A percentile compares a stretch with the other conserved stretches of the same genome.
These are phyloP conservation scores for Candida freyschussii DNA, from an alignment of 1,139 yeast genomes.

Conservation along the genomic window DNA sequence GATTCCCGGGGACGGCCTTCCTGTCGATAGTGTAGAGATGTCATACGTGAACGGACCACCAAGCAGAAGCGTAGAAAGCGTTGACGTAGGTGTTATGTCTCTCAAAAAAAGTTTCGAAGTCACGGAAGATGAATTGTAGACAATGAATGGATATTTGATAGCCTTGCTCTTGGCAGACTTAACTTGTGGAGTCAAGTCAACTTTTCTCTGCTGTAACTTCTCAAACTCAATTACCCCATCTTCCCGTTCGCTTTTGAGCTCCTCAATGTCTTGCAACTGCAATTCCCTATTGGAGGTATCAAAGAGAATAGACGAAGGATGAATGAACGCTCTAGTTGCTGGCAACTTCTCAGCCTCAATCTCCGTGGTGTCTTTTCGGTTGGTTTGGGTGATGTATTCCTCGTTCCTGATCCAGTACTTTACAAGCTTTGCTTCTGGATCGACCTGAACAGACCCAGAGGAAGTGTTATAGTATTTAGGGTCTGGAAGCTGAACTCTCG, in stretches of 20 bases:
- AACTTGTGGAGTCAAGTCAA: conserved; percentile 36
- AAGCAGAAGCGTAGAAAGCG: conserved; percentile 67
- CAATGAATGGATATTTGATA: conserved; percentile 49
- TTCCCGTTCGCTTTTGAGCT: conserved; percentile 28
- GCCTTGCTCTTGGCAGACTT: conserved; percentile 18
- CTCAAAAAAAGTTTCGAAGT: conserved; percentile 68
- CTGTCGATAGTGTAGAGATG: conserved; percentile 35
- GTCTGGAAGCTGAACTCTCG: conserved; percentile 78
- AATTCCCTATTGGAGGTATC: conserved; percentile 30
- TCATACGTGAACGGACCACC: conserved; percentile 78
- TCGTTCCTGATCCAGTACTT: conserved; percentile 71
- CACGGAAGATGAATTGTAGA: conserved; percentile 50
- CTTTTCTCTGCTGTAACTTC: conserved; percentile 20
- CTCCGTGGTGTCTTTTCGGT: conserved; percentile 11
- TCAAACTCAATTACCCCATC: conserved; percentile 36
- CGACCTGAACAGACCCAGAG: conserved; percentile 77
- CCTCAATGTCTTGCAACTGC: conserved; percentile 17
- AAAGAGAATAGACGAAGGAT: conserved; percentile 77
- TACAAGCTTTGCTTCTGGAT: conserved; percentile 72
- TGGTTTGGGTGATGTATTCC: conserved; percentile 33
- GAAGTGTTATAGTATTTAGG: conserved; percentile 66
- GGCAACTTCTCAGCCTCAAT: conserved; percentile 34
- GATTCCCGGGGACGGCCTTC: conserved; percentile 54
- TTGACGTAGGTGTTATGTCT: conserved; percentile 74
- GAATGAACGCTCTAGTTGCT: conserved; percentile 67